These are phyloP conservation scores for Pogostemon cablin DNA, from an alignment of 257 asterid species.

Conservation along the genomic window DNA sequence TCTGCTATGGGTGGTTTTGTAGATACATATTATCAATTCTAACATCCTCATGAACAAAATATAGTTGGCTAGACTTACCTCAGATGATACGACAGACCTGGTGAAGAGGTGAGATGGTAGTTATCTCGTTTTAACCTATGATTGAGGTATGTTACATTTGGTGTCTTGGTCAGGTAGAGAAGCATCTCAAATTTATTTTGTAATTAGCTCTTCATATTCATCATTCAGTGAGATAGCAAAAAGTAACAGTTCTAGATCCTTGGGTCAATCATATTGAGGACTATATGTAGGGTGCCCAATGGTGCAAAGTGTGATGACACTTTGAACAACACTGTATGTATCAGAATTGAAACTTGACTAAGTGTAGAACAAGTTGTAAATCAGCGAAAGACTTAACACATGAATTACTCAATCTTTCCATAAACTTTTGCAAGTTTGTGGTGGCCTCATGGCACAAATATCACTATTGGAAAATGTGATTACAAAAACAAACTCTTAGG, in stretches of 20 bases:
- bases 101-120: slow-evolving; percentile 81
- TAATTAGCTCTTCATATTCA: slow-evolving; percentile 14
- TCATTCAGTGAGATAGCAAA: slow-evolving; percentile 14
- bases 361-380: too few species aligned
- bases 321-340: too few species aligned
- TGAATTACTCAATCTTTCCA: too few species aligned
- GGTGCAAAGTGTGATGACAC: too few species aligned
- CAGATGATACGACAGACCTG: slow-evolving; percentile 81
- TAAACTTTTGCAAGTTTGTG: too few species aligned
- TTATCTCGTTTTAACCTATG: slow-evolving; percentile 91
- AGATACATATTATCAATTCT: slow-evolving; percentile 6
- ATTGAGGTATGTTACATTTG: slow-evolving; percentile 63
- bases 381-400: too few species aligned
- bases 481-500: too few species aligned
- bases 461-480: too few species aligned
- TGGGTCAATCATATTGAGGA: not conserved
- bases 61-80: slow-evolving; percentile 86
- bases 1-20: not conserved
- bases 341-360: too few species aligned
- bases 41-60: slow-evolving; percentile 32
- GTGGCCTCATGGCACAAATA: too few species aligned
- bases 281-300: not conserved
- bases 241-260: slow-evolving; percentile 2
- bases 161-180: slow-evolving; percentile 20
- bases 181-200: slow-evolving; percentile 14